phyloP scores from a whole-genome alignment of 345 rosid species.

The Melaleuca quinquenervia region DNA sequence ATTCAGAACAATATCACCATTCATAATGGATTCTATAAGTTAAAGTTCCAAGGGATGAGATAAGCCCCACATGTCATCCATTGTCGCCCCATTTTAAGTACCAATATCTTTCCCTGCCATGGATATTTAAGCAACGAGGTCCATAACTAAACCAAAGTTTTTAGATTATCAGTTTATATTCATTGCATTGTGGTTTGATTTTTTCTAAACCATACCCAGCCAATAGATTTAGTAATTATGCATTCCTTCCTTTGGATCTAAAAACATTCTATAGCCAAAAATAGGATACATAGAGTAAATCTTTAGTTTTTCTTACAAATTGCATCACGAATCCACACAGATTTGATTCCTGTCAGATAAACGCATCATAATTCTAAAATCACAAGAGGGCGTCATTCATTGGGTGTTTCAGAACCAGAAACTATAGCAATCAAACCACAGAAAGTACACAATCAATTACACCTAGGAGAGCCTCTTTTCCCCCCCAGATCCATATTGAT shows the following conservation, averaged over 20 bases:
- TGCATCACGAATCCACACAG: background rate
- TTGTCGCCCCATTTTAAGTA: background rate
- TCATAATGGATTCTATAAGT: background rate
- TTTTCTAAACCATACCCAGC: background rate
- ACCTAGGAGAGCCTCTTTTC: background rate
- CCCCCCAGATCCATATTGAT: background rate
- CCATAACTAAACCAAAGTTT: background rate
- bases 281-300: background rate
- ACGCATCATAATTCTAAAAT: background rate
- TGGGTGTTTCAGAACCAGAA: background rate
- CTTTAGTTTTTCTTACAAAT: background rate
- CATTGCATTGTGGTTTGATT: background rate
- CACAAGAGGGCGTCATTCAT: background rate
- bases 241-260: background rate
- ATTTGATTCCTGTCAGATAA: background rate
- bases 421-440: background rate
- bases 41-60: background rate
- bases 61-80: background rate
- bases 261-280: background rate
- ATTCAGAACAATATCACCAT: background rate
- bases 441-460: background rate
- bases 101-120: background rate
- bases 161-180: background rate
- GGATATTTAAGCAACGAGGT: background rate
- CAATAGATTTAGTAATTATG: background rate